phyloP scores from a whole-genome alignment of 805 yeast species.

The Debaryomyces tyrocola region DNA sequence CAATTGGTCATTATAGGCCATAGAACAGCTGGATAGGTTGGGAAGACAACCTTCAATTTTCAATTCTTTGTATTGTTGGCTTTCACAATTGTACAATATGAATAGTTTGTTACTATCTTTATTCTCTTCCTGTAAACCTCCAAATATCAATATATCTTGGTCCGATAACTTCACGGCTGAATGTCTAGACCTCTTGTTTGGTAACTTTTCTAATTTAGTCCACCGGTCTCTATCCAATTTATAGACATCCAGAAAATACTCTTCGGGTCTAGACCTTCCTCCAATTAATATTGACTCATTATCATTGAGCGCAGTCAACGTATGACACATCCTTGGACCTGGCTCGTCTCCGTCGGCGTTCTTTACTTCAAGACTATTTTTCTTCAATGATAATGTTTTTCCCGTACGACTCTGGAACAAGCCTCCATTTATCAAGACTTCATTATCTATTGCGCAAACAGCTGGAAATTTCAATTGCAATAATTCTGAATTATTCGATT shows the following conservation, averaged over 20 bases:
- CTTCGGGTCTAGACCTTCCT: slow-evolving; percentile 66
- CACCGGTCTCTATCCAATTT: slow-evolving; percentile 30
- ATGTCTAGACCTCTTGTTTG: slow-evolving; percentile 54
- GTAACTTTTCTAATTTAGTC: slow-evolving; percentile 39
- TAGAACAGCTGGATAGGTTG: slow-evolving; percentile 33
- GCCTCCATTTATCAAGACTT: slow-evolving; percentile 41
- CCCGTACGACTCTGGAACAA: slow-evolving; percentile 30
- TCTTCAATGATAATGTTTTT: slow-evolving; percentile 15
- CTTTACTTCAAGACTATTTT: slow-evolving; percentile 5
- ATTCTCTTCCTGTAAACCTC: slow-evolving; percentile 38
- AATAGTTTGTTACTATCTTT: slow-evolving; percentile 9
- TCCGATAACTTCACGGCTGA: slow-evolving; percentile 27
- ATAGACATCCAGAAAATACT: slow-evolving; percentile 35
- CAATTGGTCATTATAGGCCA: slow-evolving; percentile 25
- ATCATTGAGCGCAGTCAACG: slow-evolving; percentile 35
- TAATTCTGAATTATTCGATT: slow-evolving; percentile 2
- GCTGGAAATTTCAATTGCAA: slow-evolving; percentile 46
- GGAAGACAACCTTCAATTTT: slow-evolving; percentile 18
- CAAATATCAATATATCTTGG: slow-evolving; percentile 45
- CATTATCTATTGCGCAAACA: slow-evolving; percentile 18
- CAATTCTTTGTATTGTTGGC: slow-evolving; percentile 9
- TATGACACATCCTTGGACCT: slow-evolving; percentile 58
- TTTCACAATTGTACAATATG: slow-evolving; percentile 17
- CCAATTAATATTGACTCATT: slow-evolving; percentile 50
- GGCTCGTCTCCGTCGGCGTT: slow-evolving; percentile 34